A percentile compares a stretch with the other conserved stretches of the same genome.
phyloP scores from a whole-genome alignment of 2,329 filamentous ascomycete species.

The Penicillium sumatraense region DNA sequence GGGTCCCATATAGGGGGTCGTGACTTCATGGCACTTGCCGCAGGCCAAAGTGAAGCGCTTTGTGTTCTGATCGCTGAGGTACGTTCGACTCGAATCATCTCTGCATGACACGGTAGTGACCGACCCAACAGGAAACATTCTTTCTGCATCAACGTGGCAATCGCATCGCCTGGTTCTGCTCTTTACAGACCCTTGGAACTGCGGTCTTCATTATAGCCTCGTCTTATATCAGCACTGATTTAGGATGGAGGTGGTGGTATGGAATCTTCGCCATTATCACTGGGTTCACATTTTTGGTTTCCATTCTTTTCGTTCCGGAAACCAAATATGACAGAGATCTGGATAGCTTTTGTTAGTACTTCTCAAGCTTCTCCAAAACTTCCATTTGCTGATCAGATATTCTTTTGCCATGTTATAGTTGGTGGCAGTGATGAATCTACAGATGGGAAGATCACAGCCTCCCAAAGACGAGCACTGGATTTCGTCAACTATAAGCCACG shows the following conservation, averaged over 20 bases:
- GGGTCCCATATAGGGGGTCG: constrained; percentile 40
- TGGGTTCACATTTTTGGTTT: constrained; percentile 34
- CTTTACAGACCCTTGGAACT: constrained; percentile 18
- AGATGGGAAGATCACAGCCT: not conserved
- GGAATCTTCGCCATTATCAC: constrained; percentile 36
- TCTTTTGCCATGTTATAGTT: not conserved
- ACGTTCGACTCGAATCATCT: not conserved
- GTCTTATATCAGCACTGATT: constrained; percentile 35
- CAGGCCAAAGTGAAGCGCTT: constrained; percentile 45
- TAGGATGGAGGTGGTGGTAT: constrained; percentile 45
- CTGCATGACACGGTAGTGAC: too few species aligned
- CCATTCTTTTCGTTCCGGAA: constrained; percentile 46
- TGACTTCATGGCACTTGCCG: constrained; percentile 41
- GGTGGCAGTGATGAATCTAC: not conserved
- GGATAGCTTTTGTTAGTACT: constrained; percentile 6
- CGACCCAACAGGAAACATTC: constrained; percentile 31
- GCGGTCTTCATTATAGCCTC: constrained; percentile 33
- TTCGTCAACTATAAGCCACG: constrained; percentile 34
- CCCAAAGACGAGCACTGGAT: constrained; percentile 4
- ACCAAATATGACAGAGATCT: constrained; percentile 20
- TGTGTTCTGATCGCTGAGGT: constrained; percentile 43
- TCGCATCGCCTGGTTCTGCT: constrained; percentile 15
- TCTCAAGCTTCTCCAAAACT: too few species aligned
- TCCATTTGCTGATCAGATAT: too few species aligned
- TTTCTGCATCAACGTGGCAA: constrained; percentile 47